Base-by-base conservation (phyloP, 2,329 filamentous ascomycete species). In the Neofusicoccum sp. region DNA sequence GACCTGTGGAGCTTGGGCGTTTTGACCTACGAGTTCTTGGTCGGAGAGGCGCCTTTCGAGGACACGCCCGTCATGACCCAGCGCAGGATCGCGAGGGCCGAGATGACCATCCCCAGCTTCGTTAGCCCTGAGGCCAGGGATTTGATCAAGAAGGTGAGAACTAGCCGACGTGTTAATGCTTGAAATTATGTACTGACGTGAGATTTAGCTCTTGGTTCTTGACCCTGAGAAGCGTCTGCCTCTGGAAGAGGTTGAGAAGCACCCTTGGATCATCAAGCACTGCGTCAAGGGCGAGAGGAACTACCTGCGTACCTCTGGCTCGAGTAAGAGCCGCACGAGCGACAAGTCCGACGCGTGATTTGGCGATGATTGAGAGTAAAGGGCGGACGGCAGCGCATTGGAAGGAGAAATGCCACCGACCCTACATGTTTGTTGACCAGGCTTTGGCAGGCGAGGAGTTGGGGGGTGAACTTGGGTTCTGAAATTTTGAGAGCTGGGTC, bases 221-320 rank as follows among this genome's bases (percentile, higher is more conserved):
- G 92, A 98, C 71, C 95, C 95, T 0, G 91, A 96, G 70, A 96
- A 96, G 82, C 84, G 95, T 65, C 90, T 99, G 68, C 85, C 92
- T 3, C 84, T 99, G 9, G 92, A 96, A 14, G 88, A 96, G 62
- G 89, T 98, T 38, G 88, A 93, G 75, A 83, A 83, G 57, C 95
- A 98, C 74, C 93, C 95, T 16, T 99, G 95, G 95, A 96, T 99
- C 69, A 75, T 97, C 67, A 98, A 97, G 81, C 91, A 98, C 76
- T 98, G 93, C 74, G 83, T 89, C 44, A 67, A 66, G 44, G 70
- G 73, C 61, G 65, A 72, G 48, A 65, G 74, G 38, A 73, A 71
- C 6, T 72, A 69, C 48, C 64, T 73, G 3, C 71, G 72, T 14
- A 61, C 59, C n/a, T 61, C 59, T 31, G 51, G 59, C 14, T 61